Conservation (phyloP, 139 green algal species). For the Chlorella sp. region DNA sequence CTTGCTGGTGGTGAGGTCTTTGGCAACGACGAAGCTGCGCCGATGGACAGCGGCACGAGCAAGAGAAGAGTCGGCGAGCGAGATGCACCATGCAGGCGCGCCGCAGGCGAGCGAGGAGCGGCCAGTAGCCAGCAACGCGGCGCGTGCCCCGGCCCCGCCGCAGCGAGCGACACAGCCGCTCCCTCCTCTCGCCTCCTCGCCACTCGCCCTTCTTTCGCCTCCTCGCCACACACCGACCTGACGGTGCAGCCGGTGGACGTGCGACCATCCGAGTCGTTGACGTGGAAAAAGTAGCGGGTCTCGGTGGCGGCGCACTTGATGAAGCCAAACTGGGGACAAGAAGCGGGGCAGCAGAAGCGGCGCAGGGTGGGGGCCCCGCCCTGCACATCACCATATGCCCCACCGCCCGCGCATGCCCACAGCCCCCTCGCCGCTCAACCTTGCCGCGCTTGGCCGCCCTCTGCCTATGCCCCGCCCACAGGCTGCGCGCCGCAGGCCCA, state of each 20-base stretch:
- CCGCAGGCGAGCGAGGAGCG: no score
- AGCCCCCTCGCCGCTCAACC: background rate
- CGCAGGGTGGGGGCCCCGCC: background rate
- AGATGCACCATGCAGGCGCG: no score
- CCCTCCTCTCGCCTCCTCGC: no score
- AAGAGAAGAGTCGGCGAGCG: no score
- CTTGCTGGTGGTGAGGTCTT: slow-evolving; percentile 30
- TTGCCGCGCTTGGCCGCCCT: no score
- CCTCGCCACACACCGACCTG: no score
- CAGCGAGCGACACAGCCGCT: no score
- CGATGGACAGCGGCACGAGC: no score
- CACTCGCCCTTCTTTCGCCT: no score
- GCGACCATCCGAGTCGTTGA: slow-evolving; percentile 31
- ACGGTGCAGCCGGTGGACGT: slow-evolving; percentile 11
- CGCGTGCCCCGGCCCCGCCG: no score
- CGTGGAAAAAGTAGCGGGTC: slow-evolving; percentile 40
- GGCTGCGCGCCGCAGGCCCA: background rate
- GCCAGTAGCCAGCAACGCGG: no score
- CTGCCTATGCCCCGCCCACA: background rate
- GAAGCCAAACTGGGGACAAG: slow-evolving; percentile 29
- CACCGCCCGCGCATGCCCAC: background rate
- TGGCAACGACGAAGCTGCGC: slow-evolving; percentile 30
- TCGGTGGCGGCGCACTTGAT: slow-evolving; percentile 39
- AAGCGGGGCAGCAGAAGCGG: background rate
- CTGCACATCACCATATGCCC: background rate